A percentile compares a stretch with the other conserved stretches of the same genome.
Conservation (phyloP, 305 asterid species). For the Plantago coronopus region DNA sequence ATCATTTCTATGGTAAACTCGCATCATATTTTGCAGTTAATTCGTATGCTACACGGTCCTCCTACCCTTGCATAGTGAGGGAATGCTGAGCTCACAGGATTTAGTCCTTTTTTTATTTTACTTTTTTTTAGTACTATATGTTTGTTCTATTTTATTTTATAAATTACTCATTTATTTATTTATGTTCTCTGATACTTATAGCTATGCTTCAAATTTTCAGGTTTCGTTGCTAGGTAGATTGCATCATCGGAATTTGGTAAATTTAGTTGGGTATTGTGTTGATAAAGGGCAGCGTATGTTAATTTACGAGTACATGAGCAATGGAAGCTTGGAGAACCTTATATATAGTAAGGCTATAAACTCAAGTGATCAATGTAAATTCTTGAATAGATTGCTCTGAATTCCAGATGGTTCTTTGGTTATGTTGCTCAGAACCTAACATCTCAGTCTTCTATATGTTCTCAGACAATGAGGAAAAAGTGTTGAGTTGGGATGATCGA, state of each 20-base stretch:
- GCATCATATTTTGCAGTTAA: neutral
- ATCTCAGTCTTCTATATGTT: conserved; percentile 17
- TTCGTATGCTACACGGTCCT: no score
- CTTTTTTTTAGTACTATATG: neutral
- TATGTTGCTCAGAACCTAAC: conserved; percentile 13
- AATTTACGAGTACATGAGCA: conserved; percentile 90
- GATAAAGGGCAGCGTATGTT: conserved; percentile 89
- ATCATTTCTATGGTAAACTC: neutral
- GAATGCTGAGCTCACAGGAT: no score
- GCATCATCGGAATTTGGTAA: conserved; percentile 95
- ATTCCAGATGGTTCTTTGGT: neutral
- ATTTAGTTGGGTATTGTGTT: conserved; percentile 91
- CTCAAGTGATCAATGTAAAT: conserved; percentile 1
- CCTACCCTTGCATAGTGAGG: no score
- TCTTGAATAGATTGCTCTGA: neutral
- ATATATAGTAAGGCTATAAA: conserved; percentile 57
- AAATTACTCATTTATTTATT: neutral
- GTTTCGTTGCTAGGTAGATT: conserved; percentile 92
- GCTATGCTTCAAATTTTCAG: conserved; percentile 40
- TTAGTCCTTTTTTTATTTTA: neutral
- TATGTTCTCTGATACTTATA: neutral
- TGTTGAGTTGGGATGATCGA: conserved; percentile 87
- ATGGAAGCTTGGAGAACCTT: conserved; percentile 93
- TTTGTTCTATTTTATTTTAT: neutral
- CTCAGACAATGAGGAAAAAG: conserved; percentile 54